Evolutionary conservation across 306 rosid species (phyloP), one percentile per base, ranked within the genome.

Genomic region (Cucumis melo): DNA sequence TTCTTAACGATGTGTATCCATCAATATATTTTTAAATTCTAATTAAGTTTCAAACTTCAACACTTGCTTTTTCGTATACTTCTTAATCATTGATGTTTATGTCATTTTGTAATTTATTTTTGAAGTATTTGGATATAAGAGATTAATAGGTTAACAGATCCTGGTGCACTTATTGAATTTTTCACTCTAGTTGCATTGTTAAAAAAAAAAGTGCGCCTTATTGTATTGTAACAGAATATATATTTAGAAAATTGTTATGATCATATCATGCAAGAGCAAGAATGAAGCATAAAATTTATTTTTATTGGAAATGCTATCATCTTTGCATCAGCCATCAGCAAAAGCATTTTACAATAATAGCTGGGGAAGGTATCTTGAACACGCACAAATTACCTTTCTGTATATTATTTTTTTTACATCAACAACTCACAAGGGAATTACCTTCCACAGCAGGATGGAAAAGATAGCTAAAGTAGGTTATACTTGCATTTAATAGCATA

Each of bases 401-500:
- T 3, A 14, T 3, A 14, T 29, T 62, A 29, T 32, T 62, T 62
- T 62, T 9, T 8, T 16, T 14, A 62, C 44, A 62, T 8, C 3
- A 32, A 0, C 3, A 32, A 0, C 42, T 62, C 21, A 32, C 20
- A 32, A 16, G 44, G 44, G 11, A 62, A 62, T n/a, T n/a, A n/a
- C 8, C 39, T 29, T 7, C 41, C 72, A 3, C 3, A 9, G 23
- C 50, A 65, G 8, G 27, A 34, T 34, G 50, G 50, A 34, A 65
- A 36, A 10, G 4, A 34, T 36, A 36, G 10, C 27, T 67, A 67
- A 5, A 67, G 20, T 13, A 70, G 3, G 32, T 42, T 21, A 46
- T 70, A 70, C n/a, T 76, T 59, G 51, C 64, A 76, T 24, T 76
- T 51, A 0, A 38, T 27, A 3, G 81, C 70, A 54, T 79, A 84